Evolutionary conservation across 805 yeast species (phyloP).

Genomic region (Soucietia sequanensis): DNA sequence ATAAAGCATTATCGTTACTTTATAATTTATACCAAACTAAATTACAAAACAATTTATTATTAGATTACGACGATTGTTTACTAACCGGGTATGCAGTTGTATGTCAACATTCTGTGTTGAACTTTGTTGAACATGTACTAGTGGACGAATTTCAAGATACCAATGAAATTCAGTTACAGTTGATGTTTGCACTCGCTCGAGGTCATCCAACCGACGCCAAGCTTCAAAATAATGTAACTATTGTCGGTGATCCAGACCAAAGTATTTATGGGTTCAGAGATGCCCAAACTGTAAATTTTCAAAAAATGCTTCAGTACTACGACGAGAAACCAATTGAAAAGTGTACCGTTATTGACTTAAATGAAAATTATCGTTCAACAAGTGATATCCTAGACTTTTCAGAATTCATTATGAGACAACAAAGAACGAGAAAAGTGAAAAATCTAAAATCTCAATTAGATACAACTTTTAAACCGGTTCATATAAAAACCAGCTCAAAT

Average conservation of each 20-base stretch:
- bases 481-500: conserved; percentile 36
- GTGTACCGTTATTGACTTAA: conserved; percentile 43
- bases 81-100: conserved; percentile 54
- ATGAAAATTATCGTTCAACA: conserved; percentile 81
- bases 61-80: conserved; percentile 87
- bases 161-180: conserved; percentile 67
- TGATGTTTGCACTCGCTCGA: conserved; percentile 51
- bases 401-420: conserved; percentile 63
- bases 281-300: conserved; percentile 70
- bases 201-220: conserved; percentile 29
- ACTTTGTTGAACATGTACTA: conserved; percentile 62
- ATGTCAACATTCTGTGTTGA: conserved; percentile 43
- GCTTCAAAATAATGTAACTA: conserved; percentile 59
- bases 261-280: conserved; percentile 87
- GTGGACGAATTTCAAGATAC: conserved; percentile 98
- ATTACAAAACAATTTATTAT: conserved; percentile 39
- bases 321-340: conserved; percentile 13
- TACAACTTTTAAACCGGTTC: conserved; percentile 46
- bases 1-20: conserved; percentile 23
- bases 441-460: conserved; percentile 46
- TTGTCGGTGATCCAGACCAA: conserved; percentile 97
- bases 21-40: conserved; percentile 54
- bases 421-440: conserved; percentile 45
- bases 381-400: conserved; percentile 62
- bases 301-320: conserved; percentile 48